Evolutionary conservation across 2,329 filamentous ascomycete genomes (phyloP), one percentile per base, ranked within the genome.

Genomic region (Neopestalotiopsis clavispora): DNA sequence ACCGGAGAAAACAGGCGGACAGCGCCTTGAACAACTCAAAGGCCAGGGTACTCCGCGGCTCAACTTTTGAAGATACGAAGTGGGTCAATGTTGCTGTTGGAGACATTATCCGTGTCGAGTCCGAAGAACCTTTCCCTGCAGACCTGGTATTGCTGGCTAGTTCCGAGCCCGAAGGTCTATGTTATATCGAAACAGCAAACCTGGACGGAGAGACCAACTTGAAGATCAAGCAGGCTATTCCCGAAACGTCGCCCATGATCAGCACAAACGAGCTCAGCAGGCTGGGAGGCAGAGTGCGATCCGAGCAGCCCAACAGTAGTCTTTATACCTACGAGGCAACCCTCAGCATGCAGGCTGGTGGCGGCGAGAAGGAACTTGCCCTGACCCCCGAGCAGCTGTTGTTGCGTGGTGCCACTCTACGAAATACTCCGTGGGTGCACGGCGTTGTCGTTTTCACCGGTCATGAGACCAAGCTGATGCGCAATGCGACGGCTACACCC

Each of bases 181-280:
- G 96, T 82, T 99, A 99, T 79, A 98, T 99, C 77, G 96, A 99
- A 83, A 99, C 96, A 1, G 95, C 96, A 30, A 99, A 99, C 78
- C 85, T 99, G 69, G 96, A 99, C 76, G 96, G 96, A 74, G 96
- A 99, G 82, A 99, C 96, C 23, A 99, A 99, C 78, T 84, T 99
- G 74, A 99, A 99, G 83, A 97, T 99, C 83, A 99, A 99, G 83
- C 96, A 99, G 83, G 95, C 91, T 1, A 91, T 98, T 67, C 95
- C 96, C 0, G 96, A 99, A 83, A 99, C 96, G 0, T 91, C 92
- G 14, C 87, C 92, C 70, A 86, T 98, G 78, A 94, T 99, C 69
- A 97, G 94, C 77, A 90, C 94, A 20, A 90, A 88, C 72, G 95
- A 98, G 75, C 84, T 99, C 71, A 94, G 94, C 77, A 88, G 95